These are phyloP conservation scores for Ascochyta viciae-villosae DNA, from an alignment of 2,329 filamentous ascomycete species.

Conservation along the genomic window DNA sequence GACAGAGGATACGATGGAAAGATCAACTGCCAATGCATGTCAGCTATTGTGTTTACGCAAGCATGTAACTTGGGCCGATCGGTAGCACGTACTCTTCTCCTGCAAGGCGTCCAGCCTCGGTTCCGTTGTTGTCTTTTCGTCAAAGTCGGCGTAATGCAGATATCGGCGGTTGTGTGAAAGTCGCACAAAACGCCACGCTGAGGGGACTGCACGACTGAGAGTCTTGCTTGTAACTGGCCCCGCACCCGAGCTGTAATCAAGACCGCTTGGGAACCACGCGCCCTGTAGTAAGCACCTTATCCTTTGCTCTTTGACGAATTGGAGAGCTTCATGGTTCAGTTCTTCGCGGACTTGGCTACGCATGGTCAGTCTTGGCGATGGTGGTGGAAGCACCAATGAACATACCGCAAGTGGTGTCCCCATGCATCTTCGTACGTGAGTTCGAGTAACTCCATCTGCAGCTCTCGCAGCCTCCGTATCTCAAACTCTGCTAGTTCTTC, in stretches of 20 bases:
- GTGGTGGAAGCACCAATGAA: conserved; percentile 1
- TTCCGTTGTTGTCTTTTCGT: conserved; percentile 66
- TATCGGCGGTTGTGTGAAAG: conserved; percentile 90
- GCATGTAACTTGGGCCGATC: conserved; percentile 14
- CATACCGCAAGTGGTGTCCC: conserved; percentile 79
- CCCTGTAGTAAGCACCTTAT: conserved; percentile 88
- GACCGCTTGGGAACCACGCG: conserved; percentile 77
- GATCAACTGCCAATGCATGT: conserved; percentile 66
- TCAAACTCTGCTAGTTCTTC: conserved; percentile 88
- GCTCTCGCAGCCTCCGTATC: conserved; percentile 75
- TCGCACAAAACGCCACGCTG: conserved; percentile 81
- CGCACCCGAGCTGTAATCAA: conserved; percentile 58
- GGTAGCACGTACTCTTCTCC: conserved; percentile 68
- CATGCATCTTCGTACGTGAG: conserved; percentile 93
- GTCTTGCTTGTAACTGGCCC: conserved; percentile 54
- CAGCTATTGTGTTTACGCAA: conserved; percentile 36
- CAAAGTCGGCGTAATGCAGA: conserved; percentile 89
- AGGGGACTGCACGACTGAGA: conserved; percentile 53
- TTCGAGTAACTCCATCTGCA: conserved; percentile 94
- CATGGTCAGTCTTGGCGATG: conserved; percentile 30
- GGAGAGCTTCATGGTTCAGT: conserved; percentile 85
- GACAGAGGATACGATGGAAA: conserved; percentile 87
- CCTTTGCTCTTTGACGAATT: conserved; percentile 97
- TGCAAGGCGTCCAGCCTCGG: conserved; percentile 76
- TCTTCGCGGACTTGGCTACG: conserved; percentile 82